phyloP scores from a whole-genome alignment of 2,329 filamentous ascomycete genomes.

The Tothia fuscella region DNA sequence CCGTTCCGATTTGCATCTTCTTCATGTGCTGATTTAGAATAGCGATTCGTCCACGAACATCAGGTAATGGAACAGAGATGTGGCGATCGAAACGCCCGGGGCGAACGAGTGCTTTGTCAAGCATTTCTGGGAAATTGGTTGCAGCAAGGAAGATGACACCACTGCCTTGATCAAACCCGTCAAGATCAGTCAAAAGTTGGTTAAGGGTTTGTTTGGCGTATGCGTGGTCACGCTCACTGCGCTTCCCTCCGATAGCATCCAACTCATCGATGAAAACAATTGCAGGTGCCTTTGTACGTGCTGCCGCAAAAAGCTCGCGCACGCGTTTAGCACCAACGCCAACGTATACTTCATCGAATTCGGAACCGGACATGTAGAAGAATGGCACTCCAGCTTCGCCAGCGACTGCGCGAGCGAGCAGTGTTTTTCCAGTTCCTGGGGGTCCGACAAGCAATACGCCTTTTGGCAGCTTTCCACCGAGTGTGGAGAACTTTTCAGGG shows the following conservation, averaged over 20 bases:
- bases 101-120: constrained; percentile 88
- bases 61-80: constrained; percentile 76
- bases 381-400: constrained; percentile 96
- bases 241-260: constrained; percentile 86
- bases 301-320: constrained; percentile 76
- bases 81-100: constrained; percentile 94
- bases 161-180: constrained; percentile 90
- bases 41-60: constrained; percentile 83
- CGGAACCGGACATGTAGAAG: constrained; percentile 99
- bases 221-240: constrained; percentile 82
- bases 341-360: constrained; percentile 97
- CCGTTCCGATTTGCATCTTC: constrained; percentile 68
- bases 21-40: constrained; percentile 91
- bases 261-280: constrained; percentile 96
- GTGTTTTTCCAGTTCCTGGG: constrained; percentile 93
- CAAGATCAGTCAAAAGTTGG: constrained; percentile 89
- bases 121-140: constrained; percentile 87
- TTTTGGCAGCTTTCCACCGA: constrained; percentile 94
- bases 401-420: constrained; percentile 87
- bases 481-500: constrained; percentile 82
- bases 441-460: constrained; percentile 91
- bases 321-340: constrained; percentile 95
- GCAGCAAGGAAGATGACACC: constrained; percentile 93
- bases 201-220: constrained; percentile 98
- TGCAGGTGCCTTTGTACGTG: constrained; percentile 72